A percentile compares a stretch with the other conserved stretches of the same genome.
phyloP scores from a whole-genome alignment of 106 monocot genomes.

The Platanthera zijinensis region DNA sequence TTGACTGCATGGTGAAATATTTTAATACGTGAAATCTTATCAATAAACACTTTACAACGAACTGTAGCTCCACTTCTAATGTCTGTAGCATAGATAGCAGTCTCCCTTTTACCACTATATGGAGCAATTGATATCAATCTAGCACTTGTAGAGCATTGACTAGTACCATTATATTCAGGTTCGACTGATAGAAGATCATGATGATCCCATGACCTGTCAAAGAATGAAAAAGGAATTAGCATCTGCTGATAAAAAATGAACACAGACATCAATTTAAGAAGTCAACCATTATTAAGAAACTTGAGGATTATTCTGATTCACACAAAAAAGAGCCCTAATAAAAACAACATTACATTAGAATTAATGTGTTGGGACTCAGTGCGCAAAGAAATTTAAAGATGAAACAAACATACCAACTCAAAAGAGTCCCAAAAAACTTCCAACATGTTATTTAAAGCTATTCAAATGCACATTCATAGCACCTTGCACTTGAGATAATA shows the following conservation, averaged over 20 bases:
- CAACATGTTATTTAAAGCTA: no score
- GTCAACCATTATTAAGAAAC: background rate
- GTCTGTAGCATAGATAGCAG: constrained; percentile 81
- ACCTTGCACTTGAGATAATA: no score
- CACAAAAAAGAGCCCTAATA: background rate
- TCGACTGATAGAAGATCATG: constrained; percentile 80
- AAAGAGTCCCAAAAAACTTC: no score
- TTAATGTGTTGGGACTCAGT: no score
- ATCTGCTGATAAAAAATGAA: background rate
- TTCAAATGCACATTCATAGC: no score
- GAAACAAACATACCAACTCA: no score
- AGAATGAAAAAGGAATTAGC: background rate
- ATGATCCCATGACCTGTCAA: constrained; percentile 96
- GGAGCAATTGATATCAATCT: constrained; percentile 73
- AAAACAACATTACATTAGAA: no score
- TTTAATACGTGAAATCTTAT: constrained; percentile 69
- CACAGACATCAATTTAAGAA: background rate
- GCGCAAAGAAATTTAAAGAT: no score
- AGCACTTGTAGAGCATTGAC: constrained; percentile 81
- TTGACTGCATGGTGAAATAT: constrained; percentile 96
- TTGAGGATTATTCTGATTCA: background rate
- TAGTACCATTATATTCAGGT: constrained; percentile 77
- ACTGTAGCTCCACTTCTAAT: constrained; percentile 49
- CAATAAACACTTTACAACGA: constrained; percentile 84
- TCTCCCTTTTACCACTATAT: constrained; percentile 71